Conservation (phyloP, 2,329 filamentous ascomycete species). For the Fusarium brevicatenulatum region DNA sequence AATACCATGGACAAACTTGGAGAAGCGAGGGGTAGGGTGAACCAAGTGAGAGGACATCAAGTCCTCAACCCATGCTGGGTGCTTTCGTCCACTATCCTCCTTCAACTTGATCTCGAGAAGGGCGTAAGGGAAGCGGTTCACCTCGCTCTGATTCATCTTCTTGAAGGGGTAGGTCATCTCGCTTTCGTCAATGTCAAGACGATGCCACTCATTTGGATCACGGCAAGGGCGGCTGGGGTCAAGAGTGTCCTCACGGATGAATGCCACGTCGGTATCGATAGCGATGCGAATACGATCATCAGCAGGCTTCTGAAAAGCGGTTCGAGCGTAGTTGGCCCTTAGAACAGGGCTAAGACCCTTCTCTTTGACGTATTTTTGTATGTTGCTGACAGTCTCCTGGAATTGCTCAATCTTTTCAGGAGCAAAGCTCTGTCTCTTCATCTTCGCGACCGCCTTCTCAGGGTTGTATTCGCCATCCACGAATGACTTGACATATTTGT, state of each 20-base stretch:
- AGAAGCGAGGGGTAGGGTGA: constrained; percentile 88
- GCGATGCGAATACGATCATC: constrained; percentile 92
- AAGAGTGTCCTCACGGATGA: constrained; percentile 82
- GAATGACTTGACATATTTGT: constrained; percentile 91
- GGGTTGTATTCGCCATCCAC: constrained; percentile 88
- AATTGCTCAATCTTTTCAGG: constrained; percentile 74
- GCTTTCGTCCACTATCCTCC: constrained; percentile 71
- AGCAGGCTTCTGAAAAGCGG: constrained; percentile 94
- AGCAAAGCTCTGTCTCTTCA: constrained; percentile 79
- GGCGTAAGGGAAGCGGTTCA: constrained; percentile 89
- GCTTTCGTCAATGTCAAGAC: constrained; percentile 84
- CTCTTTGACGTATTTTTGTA: constrained; percentile 82
- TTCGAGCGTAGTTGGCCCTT: constrained; percentile 91
- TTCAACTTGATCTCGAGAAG: constrained; percentile 92
- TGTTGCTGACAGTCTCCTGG: constrained; percentile 76
- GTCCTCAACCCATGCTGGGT: constrained; percentile 88
- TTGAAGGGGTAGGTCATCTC: constrained; percentile 89
- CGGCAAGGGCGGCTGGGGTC: constrained; percentile 88
- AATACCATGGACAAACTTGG: constrained; percentile 95
- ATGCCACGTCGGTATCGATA: constrained; percentile 90
- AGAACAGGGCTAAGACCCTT: constrained; percentile 84
- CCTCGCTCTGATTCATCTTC: constrained; percentile 88
- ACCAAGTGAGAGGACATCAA: constrained; percentile 93
- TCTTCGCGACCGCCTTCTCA: constrained; percentile 89
- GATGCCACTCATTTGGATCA: constrained; percentile 89